A percentile compares a stretch with the other conserved stretches of the same genome.
Conservation (phyloP, 371 early-diverging fungal genomes). For the Saksenaea vasiformis region DNA sequence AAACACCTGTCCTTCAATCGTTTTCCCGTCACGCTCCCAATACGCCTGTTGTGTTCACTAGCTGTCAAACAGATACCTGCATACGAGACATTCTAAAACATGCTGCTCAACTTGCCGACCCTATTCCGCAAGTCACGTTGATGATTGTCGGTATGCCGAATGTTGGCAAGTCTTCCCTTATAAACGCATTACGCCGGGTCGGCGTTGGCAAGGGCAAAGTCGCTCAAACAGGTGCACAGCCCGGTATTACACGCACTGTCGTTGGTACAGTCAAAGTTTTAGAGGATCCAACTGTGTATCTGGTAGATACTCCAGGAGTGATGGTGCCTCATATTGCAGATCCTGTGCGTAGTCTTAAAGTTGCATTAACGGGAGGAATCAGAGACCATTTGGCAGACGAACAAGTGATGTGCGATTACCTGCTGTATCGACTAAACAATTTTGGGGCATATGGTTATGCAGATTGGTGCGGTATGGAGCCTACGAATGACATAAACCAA, state of each 20-base stretch:
- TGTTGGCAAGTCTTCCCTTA: slow-evolving; percentile 92
- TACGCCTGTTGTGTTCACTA: slow-evolving; percentile 73
- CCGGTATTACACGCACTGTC: slow-evolving; percentile 89
- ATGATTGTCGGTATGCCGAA: slow-evolving; percentile 97
- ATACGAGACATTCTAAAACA: slow-evolving; percentile 66
- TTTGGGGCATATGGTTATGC: slow-evolving; percentile 40
- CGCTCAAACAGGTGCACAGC: slow-evolving; percentile 81
- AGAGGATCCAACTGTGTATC: slow-evolving; percentile 84
- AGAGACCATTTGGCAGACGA: slow-evolving; percentile 85
- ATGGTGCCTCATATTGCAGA: slow-evolving; percentile 85
- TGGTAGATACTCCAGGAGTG: slow-evolving; percentile 92
- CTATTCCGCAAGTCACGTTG: slow-evolving; percentile 55
- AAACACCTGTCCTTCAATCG: slow-evolving; percentile 47
- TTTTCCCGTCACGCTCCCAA: slow-evolving; percentile 52
- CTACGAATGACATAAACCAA: slow-evolving; percentile 69
- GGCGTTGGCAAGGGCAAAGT: slow-evolving; percentile 81
- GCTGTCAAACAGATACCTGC: slow-evolving; percentile 61
- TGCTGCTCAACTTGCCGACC: slow-evolving; percentile 56
- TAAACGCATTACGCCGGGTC: slow-evolving; percentile 81
- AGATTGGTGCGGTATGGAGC: slow-evolving; percentile 39
- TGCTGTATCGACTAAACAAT: slow-evolving; percentile 82
- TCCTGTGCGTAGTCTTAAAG: slow-evolving; percentile 74
- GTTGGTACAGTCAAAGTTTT: slow-evolving; percentile 83
- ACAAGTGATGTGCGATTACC: slow-evolving; percentile 83
- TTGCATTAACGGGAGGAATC: slow-evolving; percentile 87